phyloP scores from a whole-genome alignment of 306 rosid genomes.

The Macrotyloma uniflorum region DNA sequence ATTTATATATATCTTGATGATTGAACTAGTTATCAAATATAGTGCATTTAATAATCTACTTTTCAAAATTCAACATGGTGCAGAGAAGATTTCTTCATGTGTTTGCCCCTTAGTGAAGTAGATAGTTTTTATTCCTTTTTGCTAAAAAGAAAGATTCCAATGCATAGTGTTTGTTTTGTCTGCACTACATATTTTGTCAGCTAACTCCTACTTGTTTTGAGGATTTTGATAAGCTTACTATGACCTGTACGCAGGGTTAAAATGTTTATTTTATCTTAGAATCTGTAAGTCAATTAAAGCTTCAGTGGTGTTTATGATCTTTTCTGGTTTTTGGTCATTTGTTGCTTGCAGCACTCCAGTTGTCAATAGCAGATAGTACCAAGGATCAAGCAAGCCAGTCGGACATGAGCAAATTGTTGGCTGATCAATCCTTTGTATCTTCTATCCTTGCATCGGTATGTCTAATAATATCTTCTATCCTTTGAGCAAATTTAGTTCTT shows the following conservation, averaged over 20 bases:
- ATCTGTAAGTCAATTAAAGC: neutral
- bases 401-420: slow-evolving; percentile 86
- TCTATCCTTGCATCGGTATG: slow-evolving; percentile 88
- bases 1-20: slow-evolving; percentile 1
- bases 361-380: slow-evolving; percentile 78
- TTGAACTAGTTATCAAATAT: neutral
- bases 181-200: slow-evolving; percentile 7
- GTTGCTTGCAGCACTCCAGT: slow-evolving; percentile 75
- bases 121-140: slow-evolving; percentile 10
- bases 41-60: no score
- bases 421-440: slow-evolving; percentile 90
- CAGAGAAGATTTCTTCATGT: neutral
- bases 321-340: slow-evolving; percentile 27
- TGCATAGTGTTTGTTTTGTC: neutral
- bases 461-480: slow-evolving; percentile 34
- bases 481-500: neutral
- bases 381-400: slow-evolving; percentile 68
- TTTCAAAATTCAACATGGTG: no score
- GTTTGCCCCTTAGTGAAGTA: neutral
- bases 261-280: slow-evolving; percentile 13
- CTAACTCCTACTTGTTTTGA: slow-evolving; percentile 13
- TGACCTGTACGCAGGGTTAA: slow-evolving; percentile 29
- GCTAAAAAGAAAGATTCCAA: neutral
- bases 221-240: neutral
- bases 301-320: slow-evolving; percentile 24